Conservation (phyloP, 345 rosid genomes). For the Populus nigra region DNA sequence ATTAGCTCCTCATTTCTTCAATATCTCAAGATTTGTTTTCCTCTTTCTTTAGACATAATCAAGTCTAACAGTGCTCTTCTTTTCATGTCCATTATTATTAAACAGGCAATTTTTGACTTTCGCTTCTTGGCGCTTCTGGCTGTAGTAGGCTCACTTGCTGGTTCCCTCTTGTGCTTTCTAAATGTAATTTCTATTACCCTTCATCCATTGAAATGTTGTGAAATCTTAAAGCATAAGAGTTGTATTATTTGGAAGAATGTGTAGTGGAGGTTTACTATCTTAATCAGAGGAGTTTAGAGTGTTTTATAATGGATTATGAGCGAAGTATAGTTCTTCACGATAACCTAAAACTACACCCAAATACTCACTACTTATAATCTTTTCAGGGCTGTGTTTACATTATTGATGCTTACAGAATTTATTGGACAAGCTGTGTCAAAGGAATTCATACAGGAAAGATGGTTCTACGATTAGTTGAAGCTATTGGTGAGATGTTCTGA, state of each 20-base stretch:
- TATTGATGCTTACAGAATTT: constrained; percentile 72
- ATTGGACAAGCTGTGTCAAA: constrained; percentile 76
- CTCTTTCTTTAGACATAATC: not conserved
- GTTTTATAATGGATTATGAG: not conserved
- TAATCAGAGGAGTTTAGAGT: not conserved
- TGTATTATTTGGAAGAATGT: not conserved
- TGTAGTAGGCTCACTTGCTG: constrained; percentile 80
- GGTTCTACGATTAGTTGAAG: constrained; percentile 89
- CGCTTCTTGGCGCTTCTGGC: constrained; percentile 87
- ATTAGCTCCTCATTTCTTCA: not conserved
- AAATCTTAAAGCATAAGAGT: not conserved
- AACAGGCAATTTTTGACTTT: constrained; percentile 79
- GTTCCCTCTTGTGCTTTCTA: constrained; percentile 82
- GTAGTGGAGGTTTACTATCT: not conserved
- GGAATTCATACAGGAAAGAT: constrained; percentile 81
- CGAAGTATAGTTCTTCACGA: not conserved
- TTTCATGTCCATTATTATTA: constrained; percentile 3
- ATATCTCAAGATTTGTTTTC: not conserved
- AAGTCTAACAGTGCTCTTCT: not conserved
- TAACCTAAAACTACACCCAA: not conserved
- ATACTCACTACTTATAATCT: not conserved
- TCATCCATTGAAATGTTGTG: not conserved
- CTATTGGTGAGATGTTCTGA: constrained; percentile 57
- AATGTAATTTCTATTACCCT: constrained; percentile 49
- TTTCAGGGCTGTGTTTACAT: constrained; percentile 74